Evolutionary conservation across 2,329 filamentous ascomycete genomes (phyloP).

Genomic region (Clarireedia monteithiana): DNA sequence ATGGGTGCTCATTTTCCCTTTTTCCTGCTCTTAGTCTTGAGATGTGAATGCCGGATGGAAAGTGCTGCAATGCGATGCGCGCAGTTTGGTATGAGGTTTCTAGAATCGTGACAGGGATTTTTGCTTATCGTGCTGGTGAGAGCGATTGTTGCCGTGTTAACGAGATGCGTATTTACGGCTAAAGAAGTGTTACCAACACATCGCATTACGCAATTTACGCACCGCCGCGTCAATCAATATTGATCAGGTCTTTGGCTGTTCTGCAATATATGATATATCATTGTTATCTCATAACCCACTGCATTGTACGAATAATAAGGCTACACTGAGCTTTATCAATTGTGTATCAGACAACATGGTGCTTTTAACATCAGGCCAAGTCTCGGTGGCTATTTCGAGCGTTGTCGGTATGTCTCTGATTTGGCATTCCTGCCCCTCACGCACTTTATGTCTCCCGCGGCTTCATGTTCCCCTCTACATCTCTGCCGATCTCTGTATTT

Average conservation of each 20-base stretch:
- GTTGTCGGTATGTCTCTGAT: conserved; percentile 47
- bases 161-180: neutral
- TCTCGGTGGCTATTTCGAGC: conserved; percentile 59
- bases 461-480: conserved; percentile 3
- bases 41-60: neutral
- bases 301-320: neutral
- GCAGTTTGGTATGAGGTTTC: neutral
- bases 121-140: neutral
- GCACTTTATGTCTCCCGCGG: neutral
- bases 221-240: neutral
- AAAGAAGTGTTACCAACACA: neutral
- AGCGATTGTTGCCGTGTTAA: conserved; percentile 7
- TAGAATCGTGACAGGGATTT: neutral
- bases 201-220: neutral
- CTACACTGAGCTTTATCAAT: neutral
- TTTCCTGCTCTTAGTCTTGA: neutral
- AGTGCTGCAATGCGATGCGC: neutral
- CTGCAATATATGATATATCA: too few species aligned
- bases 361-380: conserved; percentile 61
- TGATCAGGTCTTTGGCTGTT: neutral
- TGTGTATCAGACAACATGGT: conserved; percentile 10
- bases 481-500: neutral
- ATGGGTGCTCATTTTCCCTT: conserved; percentile 39
- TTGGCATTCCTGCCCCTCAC: neutral
- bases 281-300: too few species aligned